Evolutionary conservation across 495 filamentous ascomycete species (phyloP).

Genomic region (Pseudotulostoma volvatum): DNA sequence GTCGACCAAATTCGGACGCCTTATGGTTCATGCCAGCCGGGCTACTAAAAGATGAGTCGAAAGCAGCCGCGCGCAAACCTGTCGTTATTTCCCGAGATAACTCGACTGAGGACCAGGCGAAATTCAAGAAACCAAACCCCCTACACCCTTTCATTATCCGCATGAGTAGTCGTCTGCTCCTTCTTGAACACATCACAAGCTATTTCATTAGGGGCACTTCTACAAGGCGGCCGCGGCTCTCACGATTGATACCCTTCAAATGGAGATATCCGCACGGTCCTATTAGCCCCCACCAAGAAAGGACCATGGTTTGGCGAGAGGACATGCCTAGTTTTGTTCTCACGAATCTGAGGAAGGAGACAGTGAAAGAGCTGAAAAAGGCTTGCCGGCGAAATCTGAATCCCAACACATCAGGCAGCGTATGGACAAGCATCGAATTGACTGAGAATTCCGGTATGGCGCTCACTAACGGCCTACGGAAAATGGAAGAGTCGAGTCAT

Average conservation of each 20-base stretch:
- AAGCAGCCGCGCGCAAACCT: not conserved
- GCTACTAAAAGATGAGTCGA: constrained; percentile 21
- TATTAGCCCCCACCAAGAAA: constrained; percentile 11
- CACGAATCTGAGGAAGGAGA: constrained; percentile 30
- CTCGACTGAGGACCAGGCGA: not conserved
- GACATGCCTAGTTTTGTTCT: constrained; percentile 54
- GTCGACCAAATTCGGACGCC: constrained; percentile 36
- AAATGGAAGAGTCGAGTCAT: constrained; percentile 12
- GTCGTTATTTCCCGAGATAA: not conserved
- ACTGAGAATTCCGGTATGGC: constrained; percentile 12
- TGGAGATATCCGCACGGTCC: constrained; percentile 23
- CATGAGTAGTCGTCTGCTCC: constrained; percentile 15
- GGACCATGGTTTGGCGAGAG: constrained; percentile 38
- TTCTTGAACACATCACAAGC: constrained; percentile 10
- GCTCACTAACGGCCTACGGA: constrained; percentile 13
- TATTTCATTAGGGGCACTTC: constrained; percentile 1
- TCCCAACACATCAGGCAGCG: constrained; percentile 13
- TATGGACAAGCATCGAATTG: constrained; percentile 19
- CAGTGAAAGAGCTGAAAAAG: constrained; percentile 24
- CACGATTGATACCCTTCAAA: constrained; percentile 17
- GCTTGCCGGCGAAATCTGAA: constrained; percentile 9
- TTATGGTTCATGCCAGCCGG: constrained; percentile 44
- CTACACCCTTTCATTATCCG: constrained; percentile 12
- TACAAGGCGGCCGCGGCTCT: constrained; percentile 9
- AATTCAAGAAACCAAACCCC: constrained; percentile 1